Base-by-base conservation (phyloP, 345 rosid species). In the Mangifera indica region DNA sequence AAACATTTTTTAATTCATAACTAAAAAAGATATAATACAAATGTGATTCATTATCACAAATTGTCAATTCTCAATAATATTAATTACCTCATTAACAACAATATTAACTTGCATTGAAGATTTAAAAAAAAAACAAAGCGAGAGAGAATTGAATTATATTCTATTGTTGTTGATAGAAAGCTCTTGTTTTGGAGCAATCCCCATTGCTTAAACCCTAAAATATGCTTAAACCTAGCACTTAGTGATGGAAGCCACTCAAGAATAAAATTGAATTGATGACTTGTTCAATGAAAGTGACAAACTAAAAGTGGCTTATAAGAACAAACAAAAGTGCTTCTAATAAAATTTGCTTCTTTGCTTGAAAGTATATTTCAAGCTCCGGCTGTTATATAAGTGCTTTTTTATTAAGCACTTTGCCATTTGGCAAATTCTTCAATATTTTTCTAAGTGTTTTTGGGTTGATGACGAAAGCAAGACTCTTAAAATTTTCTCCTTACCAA, bases 131-230 rank as follows among this genome's bases (percentile, higher is more conserved):
- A n/a, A n/a, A n/a, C n/a, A n/a, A n/a, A n/a, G n/a, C n/a, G n/a
- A n/a, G n/a, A n/a, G n/a, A n/a, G n/a, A n/a, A n/a, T n/a, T n/a
- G n/a, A n/a, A n/a, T n/a, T n/a, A n/a, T n/a, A n/a, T n/a, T n/a
- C n/a, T n/a, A 29, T 37, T 37, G 42, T 18, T n/a, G 63, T 61
- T 45, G 51, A 71, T 32, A 57, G 73, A 77, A 83, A 79, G 79
- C 76, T 75, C 63, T 74, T 67, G 68, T 60, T 78, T 70, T 74
- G 77, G 81, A 74, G 25, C 44, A 69, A 79, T 57, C 74, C 51
- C 57, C 82, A 44, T 89, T 88, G 89, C 96, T 89, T 93, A 74
- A 86, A 86, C 96, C 88, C 87, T 74, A 91, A 91, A 88, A 60
- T 79, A 74, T 87, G 83, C 90, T 63, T 60, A 81, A 85, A 76